Percentiles rank a stretch among this genome's conserved stretches.
These are phyloP conservation scores for Desmodesmus armatus DNA, from an alignment of 139 green algal genomes.

Conservation along the genomic window DNA sequence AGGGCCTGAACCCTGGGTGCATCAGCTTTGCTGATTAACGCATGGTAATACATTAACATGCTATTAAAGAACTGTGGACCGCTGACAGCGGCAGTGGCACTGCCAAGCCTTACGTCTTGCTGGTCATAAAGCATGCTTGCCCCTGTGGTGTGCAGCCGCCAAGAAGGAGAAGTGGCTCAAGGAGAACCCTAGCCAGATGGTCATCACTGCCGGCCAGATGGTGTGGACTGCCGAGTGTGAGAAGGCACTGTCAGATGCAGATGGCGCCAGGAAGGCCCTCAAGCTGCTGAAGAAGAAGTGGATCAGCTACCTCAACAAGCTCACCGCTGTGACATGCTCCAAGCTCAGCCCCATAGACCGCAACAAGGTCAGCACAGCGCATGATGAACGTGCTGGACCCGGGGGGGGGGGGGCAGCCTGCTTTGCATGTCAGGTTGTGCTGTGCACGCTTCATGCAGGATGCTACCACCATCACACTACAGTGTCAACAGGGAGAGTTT, in stretches of 20 bases:
- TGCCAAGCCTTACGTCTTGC: background rate
- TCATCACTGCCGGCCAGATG: constrained; percentile 92
- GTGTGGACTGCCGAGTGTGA: constrained; percentile 92
- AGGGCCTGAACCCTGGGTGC: background rate
- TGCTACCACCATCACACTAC: background rate
- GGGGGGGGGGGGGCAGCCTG: no score
- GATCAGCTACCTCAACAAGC: constrained; percentile 89
- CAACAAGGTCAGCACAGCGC: constrained; percentile 85
- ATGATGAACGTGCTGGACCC: no score
- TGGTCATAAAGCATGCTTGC: background rate
- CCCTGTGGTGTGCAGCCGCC: constrained; percentile 42
- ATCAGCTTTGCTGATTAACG: no score
- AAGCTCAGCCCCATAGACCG: constrained; percentile 86
- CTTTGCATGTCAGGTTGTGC: no score
- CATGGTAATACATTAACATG: no score
- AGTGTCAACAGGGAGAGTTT: no score
- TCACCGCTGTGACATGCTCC: constrained; percentile 82
- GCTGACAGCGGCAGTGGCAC: no score
- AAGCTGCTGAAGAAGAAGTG: constrained; percentile 88
- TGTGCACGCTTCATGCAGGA: background rate
- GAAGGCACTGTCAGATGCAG: constrained; percentile 77
- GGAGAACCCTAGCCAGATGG: constrained; percentile 87
- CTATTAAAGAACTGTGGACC: no score
- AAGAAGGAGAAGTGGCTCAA: constrained; percentile 94
- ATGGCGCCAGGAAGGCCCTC: constrained; percentile 71